Conservation (phyloP, 75 land plant genomes). For the Cunninghamia lanceolata region DNA sequence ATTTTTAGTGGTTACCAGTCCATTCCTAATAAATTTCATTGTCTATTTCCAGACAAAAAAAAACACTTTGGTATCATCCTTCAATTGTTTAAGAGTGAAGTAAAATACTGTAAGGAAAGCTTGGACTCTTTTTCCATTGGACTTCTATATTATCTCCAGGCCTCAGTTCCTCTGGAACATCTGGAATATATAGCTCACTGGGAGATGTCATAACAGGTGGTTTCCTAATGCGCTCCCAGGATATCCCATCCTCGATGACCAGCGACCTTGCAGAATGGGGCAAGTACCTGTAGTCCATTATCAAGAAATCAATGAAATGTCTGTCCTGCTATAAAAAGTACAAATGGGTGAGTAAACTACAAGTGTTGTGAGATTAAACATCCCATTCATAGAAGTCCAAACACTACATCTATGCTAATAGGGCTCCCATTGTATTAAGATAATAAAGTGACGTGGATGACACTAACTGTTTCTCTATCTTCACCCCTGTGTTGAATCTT, state of each 20-base stretch:
- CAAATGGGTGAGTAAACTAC: background rate
- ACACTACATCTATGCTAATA: background rate
- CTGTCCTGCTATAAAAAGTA: background rate
- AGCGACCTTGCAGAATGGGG: background rate
- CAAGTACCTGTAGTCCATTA: conserved; percentile 2
- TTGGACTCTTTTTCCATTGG: conserved; percentile 5
- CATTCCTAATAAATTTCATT: background rate
- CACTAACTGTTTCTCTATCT: background rate
- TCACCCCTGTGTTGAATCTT: background rate
- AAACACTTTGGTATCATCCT: background rate
- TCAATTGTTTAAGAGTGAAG: background rate
- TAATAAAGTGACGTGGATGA: background rate
- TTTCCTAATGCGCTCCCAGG: conserved; percentile 12
- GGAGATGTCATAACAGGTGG: conserved; percentile 8
- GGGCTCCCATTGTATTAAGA: background rate
- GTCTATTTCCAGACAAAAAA: background rate
- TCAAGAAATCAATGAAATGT: background rate
- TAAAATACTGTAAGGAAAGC: conserved; percentile 11
- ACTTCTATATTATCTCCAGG: conserved; percentile 23
- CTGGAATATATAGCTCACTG: conserved; percentile 2
- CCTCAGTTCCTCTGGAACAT: conserved; percentile 5
- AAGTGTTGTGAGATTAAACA: background rate
- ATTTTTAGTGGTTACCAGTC: no score
- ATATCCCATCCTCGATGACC: conserved; percentile 11
- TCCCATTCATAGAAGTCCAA: background rate